Evolutionary conservation across 768 basidiomycete genomes (phyloP).

Genomic region (Tricholoma hemisulphureum): DNA sequence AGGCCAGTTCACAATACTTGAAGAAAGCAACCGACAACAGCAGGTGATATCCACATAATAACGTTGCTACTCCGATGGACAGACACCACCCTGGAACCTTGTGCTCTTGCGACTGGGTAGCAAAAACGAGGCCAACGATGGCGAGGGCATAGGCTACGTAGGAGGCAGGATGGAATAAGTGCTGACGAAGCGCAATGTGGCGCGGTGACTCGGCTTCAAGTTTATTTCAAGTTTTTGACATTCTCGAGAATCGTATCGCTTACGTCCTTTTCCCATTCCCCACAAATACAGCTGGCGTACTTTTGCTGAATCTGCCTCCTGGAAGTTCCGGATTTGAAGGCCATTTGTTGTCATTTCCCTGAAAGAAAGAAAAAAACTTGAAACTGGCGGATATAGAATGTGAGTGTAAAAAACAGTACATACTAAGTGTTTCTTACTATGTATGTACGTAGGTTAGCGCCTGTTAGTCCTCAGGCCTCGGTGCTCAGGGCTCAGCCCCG

Average conservation of each 20-base stretch:
- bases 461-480: too few species aligned
- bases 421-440: too few species aligned
- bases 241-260: not conserved
- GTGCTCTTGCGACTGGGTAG: not conserved
- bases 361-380: not conserved
- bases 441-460: too few species aligned
- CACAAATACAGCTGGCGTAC: slow-evolving; percentile 7
- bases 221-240: not conserved
- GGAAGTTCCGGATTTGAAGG: slow-evolving; percentile 11
- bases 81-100: slow-evolving; percentile 2
- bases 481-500: too few species aligned
- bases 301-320: slow-evolving; percentile 2
- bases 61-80: not conserved
- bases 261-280: slow-evolving; percentile 3
- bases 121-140: slow-evolving; percentile 1
- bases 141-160: slow-evolving; percentile 12
- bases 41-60: slow-evolving; percentile 13
- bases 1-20: not conserved
- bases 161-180: slow-evolving; percentile 9
- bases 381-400: too few species aligned
- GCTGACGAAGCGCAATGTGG: slow-evolving; percentile 5
- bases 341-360: not conserved
- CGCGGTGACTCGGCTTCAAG: slow-evolving; percentile 18
- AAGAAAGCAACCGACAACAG: slow-evolving; percentile 9
- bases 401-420: too few species aligned